Percentiles rank a stretch among this genome's conserved stretches.
Conservation (phyloP, 164 flowering plant species). For the Vitis amurensis region DNA sequence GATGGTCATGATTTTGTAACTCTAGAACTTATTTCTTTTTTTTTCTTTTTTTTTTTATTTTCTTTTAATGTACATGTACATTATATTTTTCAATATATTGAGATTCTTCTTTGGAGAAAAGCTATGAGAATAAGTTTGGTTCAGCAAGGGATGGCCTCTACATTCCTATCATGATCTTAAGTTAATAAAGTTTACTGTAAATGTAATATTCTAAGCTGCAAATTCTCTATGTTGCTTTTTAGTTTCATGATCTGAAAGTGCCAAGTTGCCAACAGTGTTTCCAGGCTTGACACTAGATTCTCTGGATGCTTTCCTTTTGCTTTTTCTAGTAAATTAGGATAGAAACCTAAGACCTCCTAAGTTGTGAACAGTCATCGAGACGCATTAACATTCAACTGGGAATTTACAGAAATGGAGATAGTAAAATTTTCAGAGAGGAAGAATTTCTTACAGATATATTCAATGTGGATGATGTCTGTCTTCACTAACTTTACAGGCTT, state of each 20-base stretch:
- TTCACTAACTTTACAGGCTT: neutral
- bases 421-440: no score
- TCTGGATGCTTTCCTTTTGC: no score
- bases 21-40: neutral
- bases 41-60: neutral
- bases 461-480: no score
- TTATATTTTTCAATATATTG: neutral
- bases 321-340: neutral
- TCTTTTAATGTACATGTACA: neutral
- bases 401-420: no score
- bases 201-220: neutral
- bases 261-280: no score
- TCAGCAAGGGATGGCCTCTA: neutral
- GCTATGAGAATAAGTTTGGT: neutral
- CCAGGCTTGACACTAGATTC: neutral
- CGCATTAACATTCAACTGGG: no score
- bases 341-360: neutral
- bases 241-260: no score
- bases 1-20: constrained; percentile 19
- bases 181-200: neutral
- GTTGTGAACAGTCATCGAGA: no score
- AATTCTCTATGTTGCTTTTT: no score
- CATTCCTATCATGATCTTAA: neutral
- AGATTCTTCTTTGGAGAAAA: neutral
- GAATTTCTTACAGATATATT: no score